Conservation (phyloP, 2,329 filamentous ascomycete species). For the Sclerotinia glacialis region DNA sequence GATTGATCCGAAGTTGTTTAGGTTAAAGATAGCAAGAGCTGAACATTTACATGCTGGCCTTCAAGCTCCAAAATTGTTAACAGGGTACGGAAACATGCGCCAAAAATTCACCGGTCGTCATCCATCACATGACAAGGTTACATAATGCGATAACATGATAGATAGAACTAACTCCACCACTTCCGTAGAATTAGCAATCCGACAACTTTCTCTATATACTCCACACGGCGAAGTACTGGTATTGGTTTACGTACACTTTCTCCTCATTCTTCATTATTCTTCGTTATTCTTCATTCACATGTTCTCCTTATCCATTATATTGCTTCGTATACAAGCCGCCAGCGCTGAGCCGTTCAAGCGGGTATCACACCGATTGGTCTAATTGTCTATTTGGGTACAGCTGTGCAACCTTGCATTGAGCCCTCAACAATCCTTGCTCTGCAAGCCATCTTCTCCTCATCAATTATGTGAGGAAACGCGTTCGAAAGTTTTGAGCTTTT, state of each 20-base stretch:
- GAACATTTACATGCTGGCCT: not conserved
- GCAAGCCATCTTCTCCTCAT: conserved; percentile 19
- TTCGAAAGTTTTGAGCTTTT: conserved; percentile 6
- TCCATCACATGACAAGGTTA: not conserved
- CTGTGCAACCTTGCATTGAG: conserved; percentile 8
- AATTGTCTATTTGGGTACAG: no score
- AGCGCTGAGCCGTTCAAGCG: no score
- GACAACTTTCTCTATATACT: no score
- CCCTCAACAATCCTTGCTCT: conserved; percentile 1
- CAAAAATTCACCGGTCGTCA: not conserved
- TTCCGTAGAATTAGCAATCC: not conserved
- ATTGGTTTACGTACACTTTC: no score
- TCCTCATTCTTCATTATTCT: no score
- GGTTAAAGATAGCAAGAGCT: not conserved
- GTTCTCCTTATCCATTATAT: not conserved
- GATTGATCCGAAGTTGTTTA: conserved; percentile 1
- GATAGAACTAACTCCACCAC: no score
- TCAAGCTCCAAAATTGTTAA: conserved; percentile 15
- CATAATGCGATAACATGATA: no score
- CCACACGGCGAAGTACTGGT: no score
- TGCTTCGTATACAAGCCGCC: no score
- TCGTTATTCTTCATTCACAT: not conserved
- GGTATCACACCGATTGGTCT: not conserved
- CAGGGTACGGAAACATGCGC: conserved; percentile 5
- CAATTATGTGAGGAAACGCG: not conserved